Base-by-base conservation (phyloP, 2,329 filamentous ascomycete genomes). In the Clarireedia sp. region DNA sequence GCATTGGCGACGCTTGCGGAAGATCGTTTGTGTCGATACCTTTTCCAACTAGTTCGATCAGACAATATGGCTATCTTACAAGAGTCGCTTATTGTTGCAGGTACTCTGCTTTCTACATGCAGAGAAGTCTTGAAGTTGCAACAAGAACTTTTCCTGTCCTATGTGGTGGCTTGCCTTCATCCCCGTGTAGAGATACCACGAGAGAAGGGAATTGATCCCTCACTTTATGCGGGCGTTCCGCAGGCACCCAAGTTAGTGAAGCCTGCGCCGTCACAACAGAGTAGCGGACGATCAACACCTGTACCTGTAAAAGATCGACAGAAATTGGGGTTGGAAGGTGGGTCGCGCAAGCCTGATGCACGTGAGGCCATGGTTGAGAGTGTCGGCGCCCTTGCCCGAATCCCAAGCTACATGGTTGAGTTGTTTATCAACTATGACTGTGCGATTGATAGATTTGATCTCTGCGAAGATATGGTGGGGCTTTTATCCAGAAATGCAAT, bases 361-460 rank as follows among this genome's bases (percentile, higher is more conserved):
- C 82, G 94, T 63, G 94, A 99, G 75, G 91, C 94, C 33, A 99
- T 99, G 94, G 90, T 99, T 4, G 94, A 99, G 73, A 95, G 89
- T 64, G 86, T 99, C 45, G 91, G 92, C 37, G 90, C 92, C 54
- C 76, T 99, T 57, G 89, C 90, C 38, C 82, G 95, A 43, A 96
- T 99, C 76, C 90, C 94, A 0, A 91, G 85, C 43, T 99, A 95
- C 68, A 90, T 97, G 83, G 84, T 87, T 10, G 95, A 99, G 70
- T 78, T 99, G 7, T 99, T 96, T 68, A 84, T 97, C 71, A 99
- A 99, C 71, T 99, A 97, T 68, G 94, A 99, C 70, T 99, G 92
- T 67, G 91, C 97, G 67, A 85, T 90, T 51, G 89, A 99, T 67
- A 82, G 91, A 49, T 86, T 85, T 51, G 94, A 99, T 72, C 74